A percentile compares a stretch with the other conserved stretches of the same genome.
Evolutionary conservation across 805 yeast species (phyloP).

Genomic region (Isabelozyma heimii): DNA sequence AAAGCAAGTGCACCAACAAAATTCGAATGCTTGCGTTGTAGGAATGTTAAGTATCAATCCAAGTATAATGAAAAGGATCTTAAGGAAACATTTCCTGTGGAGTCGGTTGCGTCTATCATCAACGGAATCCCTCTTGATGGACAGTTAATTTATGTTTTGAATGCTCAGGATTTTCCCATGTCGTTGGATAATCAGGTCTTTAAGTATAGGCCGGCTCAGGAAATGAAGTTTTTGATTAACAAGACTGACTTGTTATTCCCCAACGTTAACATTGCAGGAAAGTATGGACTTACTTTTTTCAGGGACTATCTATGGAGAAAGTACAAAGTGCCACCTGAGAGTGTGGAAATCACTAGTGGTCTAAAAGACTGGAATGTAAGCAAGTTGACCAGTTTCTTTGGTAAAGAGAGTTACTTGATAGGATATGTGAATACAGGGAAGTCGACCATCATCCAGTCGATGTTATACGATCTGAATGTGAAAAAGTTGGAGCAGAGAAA

Average conservation of each 20-base stretch:
- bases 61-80: slow-evolving; percentile 21
- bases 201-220: slow-evolving; percentile 28
- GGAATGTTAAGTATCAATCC: slow-evolving; percentile 47
- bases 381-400: slow-evolving; percentile 34
- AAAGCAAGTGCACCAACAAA: neutral
- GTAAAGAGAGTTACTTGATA: slow-evolving; percentile 46
- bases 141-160: slow-evolving; percentile 57
- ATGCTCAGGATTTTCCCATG: slow-evolving; percentile 73
- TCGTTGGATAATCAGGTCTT: slow-evolving; percentile 41
- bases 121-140: slow-evolving; percentile 41
- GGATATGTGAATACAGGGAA: slow-evolving; percentile 75
- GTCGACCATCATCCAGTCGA: slow-evolving; percentile 53
- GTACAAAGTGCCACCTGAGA: slow-evolving; percentile 30
- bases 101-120: slow-evolving; percentile 15
- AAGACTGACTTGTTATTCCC: slow-evolving; percentile 45
- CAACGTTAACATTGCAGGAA: slow-evolving; percentile 20
- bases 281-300: slow-evolving; percentile 26
- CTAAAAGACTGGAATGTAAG: slow-evolving; percentile 51
- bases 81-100: slow-evolving; percentile 26
- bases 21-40: slow-evolving; percentile 54
- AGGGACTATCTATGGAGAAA: slow-evolving; percentile 31
- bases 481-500: slow-evolving; percentile 3
- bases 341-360: slow-evolving; percentile 51
- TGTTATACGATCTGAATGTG: slow-evolving; percentile 24
- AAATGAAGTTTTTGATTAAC: slow-evolving; percentile 40